phyloP scores from a whole-genome alignment of 163 green algal genomes.

The Chloroidium sp. region DNA sequence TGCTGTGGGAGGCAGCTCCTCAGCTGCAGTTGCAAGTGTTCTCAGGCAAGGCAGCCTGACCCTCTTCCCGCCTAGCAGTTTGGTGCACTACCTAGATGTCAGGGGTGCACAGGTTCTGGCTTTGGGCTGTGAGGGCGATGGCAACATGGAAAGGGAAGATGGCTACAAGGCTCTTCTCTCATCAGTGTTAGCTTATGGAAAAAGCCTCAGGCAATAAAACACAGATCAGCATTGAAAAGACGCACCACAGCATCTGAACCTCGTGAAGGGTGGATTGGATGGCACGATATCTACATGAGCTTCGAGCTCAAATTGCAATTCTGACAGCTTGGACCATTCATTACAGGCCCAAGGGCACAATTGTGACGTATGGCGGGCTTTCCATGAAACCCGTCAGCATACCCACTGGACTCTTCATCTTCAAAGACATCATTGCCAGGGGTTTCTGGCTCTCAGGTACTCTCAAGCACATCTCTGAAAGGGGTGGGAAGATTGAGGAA shows the following conservation, averaged over 20 bases:
- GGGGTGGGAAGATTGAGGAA: too few relatives aligned
- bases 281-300: not conserved
- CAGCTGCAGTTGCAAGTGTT: slow-evolving; percentile 27
- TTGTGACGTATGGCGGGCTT: slow-evolving; percentile 63
- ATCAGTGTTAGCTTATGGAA: too few relatives aligned
- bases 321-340: not conserved
- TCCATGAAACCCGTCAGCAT: slow-evolving; percentile 62
- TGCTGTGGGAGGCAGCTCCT: slow-evolving; percentile 55
- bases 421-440: slow-evolving; percentile 69
- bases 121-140: too few relatives aligned
- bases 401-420: slow-evolving; percentile 72
- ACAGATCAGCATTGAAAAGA: too few relatives aligned
- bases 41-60: too few relatives aligned
- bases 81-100: too few relatives aligned
- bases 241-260: slow-evolving; percentile 31
- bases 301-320: not conserved
- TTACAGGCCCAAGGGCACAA: slow-evolving; percentile 2
- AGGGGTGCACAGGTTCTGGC: too few relatives aligned
- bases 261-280: slow-evolving; percentile 9
- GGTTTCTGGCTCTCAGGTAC: slow-evolving; percentile 78
- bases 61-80: too few relatives aligned
- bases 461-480: too few relatives aligned
- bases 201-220: too few relatives aligned
- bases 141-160: too few relatives aligned
- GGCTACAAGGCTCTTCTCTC: too few relatives aligned